Conservation (phyloP, 169 alveolate genomes). For the Cryptosporidium muris region DNA sequence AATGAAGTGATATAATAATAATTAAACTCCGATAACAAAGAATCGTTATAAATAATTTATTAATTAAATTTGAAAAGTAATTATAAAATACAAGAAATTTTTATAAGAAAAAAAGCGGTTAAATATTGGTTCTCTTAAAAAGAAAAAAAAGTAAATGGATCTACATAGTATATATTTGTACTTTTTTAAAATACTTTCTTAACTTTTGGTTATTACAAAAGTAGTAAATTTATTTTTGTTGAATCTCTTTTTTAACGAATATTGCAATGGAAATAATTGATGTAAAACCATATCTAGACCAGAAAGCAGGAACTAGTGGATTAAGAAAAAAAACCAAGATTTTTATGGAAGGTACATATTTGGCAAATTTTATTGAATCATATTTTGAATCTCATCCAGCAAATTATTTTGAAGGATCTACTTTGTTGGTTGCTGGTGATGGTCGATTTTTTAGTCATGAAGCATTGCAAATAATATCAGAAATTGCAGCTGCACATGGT, state of each 20-base stretch:
- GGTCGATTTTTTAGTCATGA: slow-evolving; percentile 86
- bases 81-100: background rate
- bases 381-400: slow-evolving; percentile 80
- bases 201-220: too few relatives aligned
- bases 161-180: background rate
- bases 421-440: slow-evolving; percentile 90
- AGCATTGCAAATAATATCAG: slow-evolving; percentile 81
- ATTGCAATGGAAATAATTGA: slow-evolving; percentile 73
- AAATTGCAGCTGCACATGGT: slow-evolving; percentile 87
- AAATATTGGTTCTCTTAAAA: background rate
- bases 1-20: too few relatives aligned
- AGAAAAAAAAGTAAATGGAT: background rate
- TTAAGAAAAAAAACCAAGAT: slow-evolving; percentile 86
- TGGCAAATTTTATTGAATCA: slow-evolving; percentile 86
- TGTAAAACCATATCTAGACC: slow-evolving; percentile 85
- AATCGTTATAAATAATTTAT: too few relatives aligned
- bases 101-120: background rate
- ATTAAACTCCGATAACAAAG: too few relatives aligned
- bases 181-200: too few relatives aligned
- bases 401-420: slow-evolving; percentile 81
- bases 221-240: background rate
- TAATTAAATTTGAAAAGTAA: too few relatives aligned
- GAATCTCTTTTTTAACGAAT: background rate
- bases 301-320: slow-evolving; percentile 92
- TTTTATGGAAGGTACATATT: slow-evolving; percentile 79